phyloP scores from a whole-genome alignment of 2,329 filamentous ascomycete genomes.

The Periconia macrospinosa region DNA sequence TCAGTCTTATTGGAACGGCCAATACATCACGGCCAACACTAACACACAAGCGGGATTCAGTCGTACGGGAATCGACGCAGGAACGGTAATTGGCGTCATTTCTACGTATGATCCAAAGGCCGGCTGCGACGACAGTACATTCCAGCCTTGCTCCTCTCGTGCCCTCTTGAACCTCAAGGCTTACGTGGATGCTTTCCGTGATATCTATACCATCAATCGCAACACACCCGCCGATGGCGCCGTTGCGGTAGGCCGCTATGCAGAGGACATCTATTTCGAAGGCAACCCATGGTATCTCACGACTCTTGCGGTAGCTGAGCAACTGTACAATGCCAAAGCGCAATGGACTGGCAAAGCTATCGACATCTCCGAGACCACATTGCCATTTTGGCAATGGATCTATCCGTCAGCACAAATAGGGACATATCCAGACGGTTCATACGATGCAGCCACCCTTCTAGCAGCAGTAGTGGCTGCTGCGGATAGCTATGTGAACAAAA shows the following conservation, averaged over 20 bases:
- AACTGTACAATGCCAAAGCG: conserved; percentile 73
- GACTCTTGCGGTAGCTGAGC: conserved; percentile 75
- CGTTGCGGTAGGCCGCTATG: conserved; percentile 45
- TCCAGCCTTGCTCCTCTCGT: conserved; percentile 70
- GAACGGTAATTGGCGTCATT: conserved; percentile 59
- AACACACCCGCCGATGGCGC: conserved; percentile 62
- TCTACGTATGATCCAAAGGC: conserved; percentile 66
- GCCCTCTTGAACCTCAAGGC: conserved; percentile 72
- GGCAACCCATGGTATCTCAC: conserved; percentile 79
- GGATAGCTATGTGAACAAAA: conserved; percentile 55
- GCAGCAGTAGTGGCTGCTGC: conserved; percentile 64
- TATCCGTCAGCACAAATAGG: conserved; percentile 60
- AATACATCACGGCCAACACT: conserved; percentile 69
- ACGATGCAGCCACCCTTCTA: conserved; percentile 57
- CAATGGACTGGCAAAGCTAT: conserved; percentile 66
- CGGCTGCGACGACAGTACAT: conserved; percentile 67
- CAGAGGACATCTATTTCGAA: conserved; percentile 67
- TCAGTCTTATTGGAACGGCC: conserved; percentile 69
- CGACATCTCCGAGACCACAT: conserved; percentile 62
- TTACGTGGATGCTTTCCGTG: conserved; percentile 72
- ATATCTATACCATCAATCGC: conserved; percentile 68
- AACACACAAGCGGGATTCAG: conserved; percentile 49
- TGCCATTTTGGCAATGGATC: conserved; percentile 72
- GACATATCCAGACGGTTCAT: conserved; percentile 62
- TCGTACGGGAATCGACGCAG: conserved; percentile 71